Evolutionary conservation across 805 yeast genomes (phyloP), one percentile per base, ranked within the genome.

Genomic region (Ogataea minuta): DNA sequence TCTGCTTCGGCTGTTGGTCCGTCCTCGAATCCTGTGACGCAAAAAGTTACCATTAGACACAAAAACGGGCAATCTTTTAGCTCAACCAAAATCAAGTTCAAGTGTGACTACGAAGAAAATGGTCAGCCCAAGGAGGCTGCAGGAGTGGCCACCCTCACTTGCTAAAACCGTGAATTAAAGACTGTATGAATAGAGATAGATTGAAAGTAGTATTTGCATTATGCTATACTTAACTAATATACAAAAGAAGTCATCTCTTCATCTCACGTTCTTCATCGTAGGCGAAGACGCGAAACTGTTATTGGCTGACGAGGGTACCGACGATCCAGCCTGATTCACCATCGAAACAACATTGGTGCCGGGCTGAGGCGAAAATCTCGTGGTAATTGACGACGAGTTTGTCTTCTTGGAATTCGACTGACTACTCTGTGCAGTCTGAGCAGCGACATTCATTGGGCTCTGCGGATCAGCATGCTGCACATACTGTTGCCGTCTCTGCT

Each of bases 51-150:
- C 20, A 48, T 60, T 35, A 43, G 41, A 31, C 48, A 46, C 37
- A 49, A 47, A 36, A 39, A 42, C 19, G 48, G 52, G 32, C 47
- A 32, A 10, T 26, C 27, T 8, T 35, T 46, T 39, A 28, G 25
- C 16, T 29, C 45, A 13, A 31, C 83, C 49, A 85, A 84, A 60
- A 69, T 87, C 43, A 83, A 86, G 60, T 87, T 90, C 91, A 84
- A 81, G 59, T 71, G 75, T 16, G 74, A 74, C 41, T 86, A 76
- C 57, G 50, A 54, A 9, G 56, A 71, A 8, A 75, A 73, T 37
- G 76, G 79, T n/a, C 56, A 59, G 15, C 58, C 61, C 7, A 62
- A 61, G 14, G 81, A 74, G 49, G 84, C 79, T 48, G 71, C 79
- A 8, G 87, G 88, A 6, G 77, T 80, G 16, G 64, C 65, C 5